These are phyloP conservation scores for Eimeria falciformis DNA, from an alignment of 169 alveolate genomes.

Conservation along the genomic window DNA sequence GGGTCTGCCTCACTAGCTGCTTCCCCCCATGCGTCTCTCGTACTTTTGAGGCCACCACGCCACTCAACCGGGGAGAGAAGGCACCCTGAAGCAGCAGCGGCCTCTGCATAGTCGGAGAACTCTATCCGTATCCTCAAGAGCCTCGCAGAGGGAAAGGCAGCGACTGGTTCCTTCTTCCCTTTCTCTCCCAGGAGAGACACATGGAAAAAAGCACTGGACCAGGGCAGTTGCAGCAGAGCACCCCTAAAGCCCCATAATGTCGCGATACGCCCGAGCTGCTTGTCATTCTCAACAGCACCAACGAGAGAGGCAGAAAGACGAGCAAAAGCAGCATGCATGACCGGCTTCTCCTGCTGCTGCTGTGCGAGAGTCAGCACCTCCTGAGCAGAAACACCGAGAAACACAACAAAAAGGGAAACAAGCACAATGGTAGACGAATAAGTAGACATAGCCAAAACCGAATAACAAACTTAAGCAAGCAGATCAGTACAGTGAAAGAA, in stretches of 20 bases:
- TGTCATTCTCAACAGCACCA: background rate
- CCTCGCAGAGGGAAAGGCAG: background rate
- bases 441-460: too few relatives aligned
- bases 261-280: background rate
- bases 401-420: background rate
- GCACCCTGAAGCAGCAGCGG: background rate
- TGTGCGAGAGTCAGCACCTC: background rate
- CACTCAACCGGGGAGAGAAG: background rate
- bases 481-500: too few relatives aligned
- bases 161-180: background rate
- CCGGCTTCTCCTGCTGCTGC: background rate
- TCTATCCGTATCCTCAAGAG: background rate
- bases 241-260: constrained; percentile 88
- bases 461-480: background rate
- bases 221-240: constrained; percentile 98
- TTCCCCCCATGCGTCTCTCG: background rate
- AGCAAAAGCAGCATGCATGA: background rate
- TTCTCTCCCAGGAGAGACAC: constrained; percentile 83
- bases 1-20: background rate
- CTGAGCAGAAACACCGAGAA: background rate
- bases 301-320: constrained; percentile 6
- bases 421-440: background rate
- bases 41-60: background rate
- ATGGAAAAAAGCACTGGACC: constrained; percentile 96
- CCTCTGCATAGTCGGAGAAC: background rate